Evolutionary conservation across 2,329 filamentous ascomycete species (phyloP), one percentile per base, ranked within the genome.

Genomic region (Epichloe gansuensis): DNA sequence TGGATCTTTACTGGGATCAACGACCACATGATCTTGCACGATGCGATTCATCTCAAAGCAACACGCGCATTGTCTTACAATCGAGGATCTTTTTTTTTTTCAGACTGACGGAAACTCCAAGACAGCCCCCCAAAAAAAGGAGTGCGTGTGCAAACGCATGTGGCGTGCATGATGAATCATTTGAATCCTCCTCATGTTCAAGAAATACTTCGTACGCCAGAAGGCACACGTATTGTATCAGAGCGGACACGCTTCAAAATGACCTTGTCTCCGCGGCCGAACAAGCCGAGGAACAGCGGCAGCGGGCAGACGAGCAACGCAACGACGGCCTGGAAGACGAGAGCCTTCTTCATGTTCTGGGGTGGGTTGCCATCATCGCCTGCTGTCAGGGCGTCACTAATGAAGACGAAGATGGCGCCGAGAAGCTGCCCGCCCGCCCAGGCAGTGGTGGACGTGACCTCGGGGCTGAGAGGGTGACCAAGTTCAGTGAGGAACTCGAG

Each of bases 401-500:
- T 70, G 34, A 98, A 71, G 61, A 96, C 86, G 63, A 96, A 95
- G 31, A 91, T 69, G 2, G 82, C 91, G 12, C 93, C 93, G 1
- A 94, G 69, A 7, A 96, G 69, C 72, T 97, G 91, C 0, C 93
- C 91, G 5, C 85, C 85, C 1, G 81, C 79, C 93, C 93, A 97
- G 62, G 85, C 87, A 23, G 94, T 74, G 31, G 87, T 89, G 56
- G 82, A 87, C 1, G 87, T 88, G 45, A 96, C 79, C 69, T 95
- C 91, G 0, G 93, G 91, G 42, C 82, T 85, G 28, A 94, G 81
- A 0, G 93, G 93, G 62, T 93, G 88, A 5, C 86, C 90, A 54
- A 95, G 78, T 66, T 97, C 89, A 50, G 88, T 87, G 15, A 96
- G 73, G 60, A 86, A 90, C 69, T 98, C 93, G 48, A 97, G 77